A percentile compares a stretch with the other conserved stretches of the same genome.
Evolutionary conservation across 257 asterid genomes (phyloP).

Genomic region (Echites panduratus): DNA sequence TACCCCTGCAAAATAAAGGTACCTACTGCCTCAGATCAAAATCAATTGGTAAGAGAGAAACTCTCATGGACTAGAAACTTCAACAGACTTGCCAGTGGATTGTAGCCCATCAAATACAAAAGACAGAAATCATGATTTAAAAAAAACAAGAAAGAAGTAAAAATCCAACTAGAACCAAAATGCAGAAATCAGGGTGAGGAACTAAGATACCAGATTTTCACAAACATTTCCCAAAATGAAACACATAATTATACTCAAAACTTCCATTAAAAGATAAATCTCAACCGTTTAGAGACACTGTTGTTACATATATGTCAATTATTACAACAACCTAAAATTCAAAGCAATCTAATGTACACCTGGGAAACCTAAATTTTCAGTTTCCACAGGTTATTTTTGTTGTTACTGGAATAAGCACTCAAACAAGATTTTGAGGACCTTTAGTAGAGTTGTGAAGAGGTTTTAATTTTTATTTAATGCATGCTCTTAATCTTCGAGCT

Average conservation of each 20-base stretch:
- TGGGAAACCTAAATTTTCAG: not conserved
- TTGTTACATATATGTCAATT: not conserved
- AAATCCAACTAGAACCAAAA: not conserved
- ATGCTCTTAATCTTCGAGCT: no score
- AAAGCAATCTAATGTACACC: not conserved
- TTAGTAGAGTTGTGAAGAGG: no score
- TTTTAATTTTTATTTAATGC: no score
- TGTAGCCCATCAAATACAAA: not conserved
- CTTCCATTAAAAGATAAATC: not conserved
- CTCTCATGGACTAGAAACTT: not conserved
- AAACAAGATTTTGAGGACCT: not conserved
- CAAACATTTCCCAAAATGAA: no score
- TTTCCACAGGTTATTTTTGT: not conserved
- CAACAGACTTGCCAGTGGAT: not conserved
- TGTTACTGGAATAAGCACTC: not conserved
- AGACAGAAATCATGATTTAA: not conserved
- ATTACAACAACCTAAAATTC: not conserved
- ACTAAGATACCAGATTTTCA: not conserved
- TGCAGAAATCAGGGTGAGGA: not conserved
- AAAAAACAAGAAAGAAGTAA: not conserved
- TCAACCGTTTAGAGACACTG: not conserved
- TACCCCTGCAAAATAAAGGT: conserved; percentile 40
- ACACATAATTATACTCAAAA: not conserved
- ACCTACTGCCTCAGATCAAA: not conserved
- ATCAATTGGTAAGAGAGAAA: not conserved